Evolutionary conservation across 108 stramenopile genomes (phyloP), one percentile per base, ranked within the genome.

Genomic region (Fragilariopsis cylindrus): DNA sequence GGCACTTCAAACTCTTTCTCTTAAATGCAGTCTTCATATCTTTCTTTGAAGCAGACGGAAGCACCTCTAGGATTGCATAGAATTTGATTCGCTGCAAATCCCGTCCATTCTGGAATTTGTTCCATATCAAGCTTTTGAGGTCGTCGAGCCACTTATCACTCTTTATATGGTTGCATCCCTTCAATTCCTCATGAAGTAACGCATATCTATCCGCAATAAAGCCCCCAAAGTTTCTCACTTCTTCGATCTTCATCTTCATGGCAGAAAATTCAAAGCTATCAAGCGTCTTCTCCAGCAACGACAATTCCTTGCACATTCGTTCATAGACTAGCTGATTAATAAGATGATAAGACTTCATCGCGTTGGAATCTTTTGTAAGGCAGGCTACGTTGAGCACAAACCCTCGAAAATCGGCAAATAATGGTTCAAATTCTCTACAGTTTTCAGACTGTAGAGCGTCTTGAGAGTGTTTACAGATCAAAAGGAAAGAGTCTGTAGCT

Each of bases 291-390:
- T 70, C 70, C 30, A 88, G 71, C 9, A 9, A 58, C n/a, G 19
- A 58, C 7, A 58, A 41, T 18, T 58, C 15, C n/a, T 58, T 40
- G 9, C 57, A 58, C 40, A 58, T 41, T 6, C 44, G 65, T 53
- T 85, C 77, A 45, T 48, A 75, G 6, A 88, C 44, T 16, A 88
- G 49, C 48, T 85, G 82, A 62, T 88, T 83, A 7, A 74, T 73
- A 30, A 81, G 77, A 7, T 72, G 1, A 63, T 79, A 83, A 53
- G 60, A 72, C 48, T 48, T 30, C 15, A 60, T 53, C 9, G 69
- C 57, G 5, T 76, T 71, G 21, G 3, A 9, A 66, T 69, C 9
- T 53, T 43, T 30, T 71, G 48, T 18, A 80, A 53, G 52, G 43
- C 81, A 39, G 57, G 39, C 43, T 75, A 46, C 65, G 45, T 82